Evolutionary conservation across 139 green algal species (phyloP).

Genomic region (Mychonastes homosphaera): DNA sequence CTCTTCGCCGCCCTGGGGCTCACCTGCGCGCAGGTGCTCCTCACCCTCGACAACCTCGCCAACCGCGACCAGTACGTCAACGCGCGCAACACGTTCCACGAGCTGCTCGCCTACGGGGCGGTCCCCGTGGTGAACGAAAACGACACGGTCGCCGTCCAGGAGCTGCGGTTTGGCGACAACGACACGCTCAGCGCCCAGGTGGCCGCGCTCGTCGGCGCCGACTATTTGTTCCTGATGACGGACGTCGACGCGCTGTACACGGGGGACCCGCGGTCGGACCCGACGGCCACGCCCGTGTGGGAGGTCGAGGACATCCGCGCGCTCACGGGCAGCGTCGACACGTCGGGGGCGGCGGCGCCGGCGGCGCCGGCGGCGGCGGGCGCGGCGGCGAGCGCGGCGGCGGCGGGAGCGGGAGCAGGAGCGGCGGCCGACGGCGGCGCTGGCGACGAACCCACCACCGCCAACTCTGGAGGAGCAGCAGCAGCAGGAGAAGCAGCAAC

Average conservation of each 20-base stretch:
- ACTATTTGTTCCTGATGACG: constrained; percentile 90
- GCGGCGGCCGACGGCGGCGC: too few relatives aligned
- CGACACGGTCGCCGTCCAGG: constrained; percentile 77
- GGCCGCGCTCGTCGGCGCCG: constrained; percentile 70
- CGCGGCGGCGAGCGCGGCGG: too few relatives aligned
- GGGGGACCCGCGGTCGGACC: constrained; percentile 36
- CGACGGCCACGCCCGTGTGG: constrained; percentile 45
- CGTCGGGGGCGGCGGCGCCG: too few relatives aligned
- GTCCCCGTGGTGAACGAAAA: constrained; percentile 95
- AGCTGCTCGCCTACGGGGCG: constrained; percentile 66
- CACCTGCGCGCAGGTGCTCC: constrained; percentile 77
- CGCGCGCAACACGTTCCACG: constrained; percentile 77
- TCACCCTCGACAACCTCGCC: constrained; percentile 85
- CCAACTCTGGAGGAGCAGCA: too few relatives aligned
- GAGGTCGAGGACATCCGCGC: constrained; percentile 58
- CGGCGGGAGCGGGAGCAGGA: too few relatives aligned
- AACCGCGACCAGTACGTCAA: constrained; percentile 77
- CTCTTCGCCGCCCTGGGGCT: constrained; percentile 70
- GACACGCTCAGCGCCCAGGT: constrained; percentile 89
- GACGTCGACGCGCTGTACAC: constrained; percentile 91
- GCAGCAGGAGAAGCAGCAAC: too few relatives aligned
- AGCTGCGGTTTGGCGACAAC: constrained; percentile 92
- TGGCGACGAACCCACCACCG: too few relatives aligned
- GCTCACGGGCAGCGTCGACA: constrained; percentile 46
- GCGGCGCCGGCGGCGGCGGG: too few relatives aligned